Base-by-base conservation (phyloP, 1,284 basidiomycete species). In the Leccinum insolens region DNA sequence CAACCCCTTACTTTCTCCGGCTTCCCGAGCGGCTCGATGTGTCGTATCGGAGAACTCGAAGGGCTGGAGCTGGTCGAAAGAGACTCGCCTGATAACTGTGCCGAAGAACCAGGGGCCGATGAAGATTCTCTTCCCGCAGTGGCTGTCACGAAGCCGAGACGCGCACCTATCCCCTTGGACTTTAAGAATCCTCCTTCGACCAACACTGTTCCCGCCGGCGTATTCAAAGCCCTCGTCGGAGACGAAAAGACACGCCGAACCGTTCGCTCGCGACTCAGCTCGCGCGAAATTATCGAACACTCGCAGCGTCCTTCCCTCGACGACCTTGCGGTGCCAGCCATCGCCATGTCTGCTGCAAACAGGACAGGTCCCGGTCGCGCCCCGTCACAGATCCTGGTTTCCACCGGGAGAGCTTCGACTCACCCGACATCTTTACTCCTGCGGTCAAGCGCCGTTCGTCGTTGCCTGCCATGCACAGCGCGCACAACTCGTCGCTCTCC, bases 131-230 rank as follows among this genome's bases (percentile, higher is more conserved):
- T 83, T 60, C 80, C 80, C 0, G 72, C 78, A 34, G 80, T 80
- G 31, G 75, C 79, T 9, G 73, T 78, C 49, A 73, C 80, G 28
- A 88, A 85, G 75, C 76, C 83, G 20, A 91, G 88, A 77, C 88
- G 92, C 61, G 88, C 91, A 15, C 92, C 93, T 3, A 89, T 94
- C 64, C 91, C 91, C 9, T 81, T 94, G 64, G 92, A 94, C 75
- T 94, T 93, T 81, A 93, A 88, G 74, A 89, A 92, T 71, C 84
- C 90, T 34, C 81, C 88, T 2, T 88, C 89, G 15, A 87, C 82
- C 25, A 92, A 91, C 73, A 94, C 91, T 17, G 89, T 94, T 14
- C 93, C 92, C 28, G 93, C 93, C 55, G 92, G 91, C 4, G 75
- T 94, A 67, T 94, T 94, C 85, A 94, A 94, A 80, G 90, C 91